Evolutionary conservation across 1,284 basidiomycete species (phyloP).

Genomic region (Cutaneotrichosporon sp.): DNA sequence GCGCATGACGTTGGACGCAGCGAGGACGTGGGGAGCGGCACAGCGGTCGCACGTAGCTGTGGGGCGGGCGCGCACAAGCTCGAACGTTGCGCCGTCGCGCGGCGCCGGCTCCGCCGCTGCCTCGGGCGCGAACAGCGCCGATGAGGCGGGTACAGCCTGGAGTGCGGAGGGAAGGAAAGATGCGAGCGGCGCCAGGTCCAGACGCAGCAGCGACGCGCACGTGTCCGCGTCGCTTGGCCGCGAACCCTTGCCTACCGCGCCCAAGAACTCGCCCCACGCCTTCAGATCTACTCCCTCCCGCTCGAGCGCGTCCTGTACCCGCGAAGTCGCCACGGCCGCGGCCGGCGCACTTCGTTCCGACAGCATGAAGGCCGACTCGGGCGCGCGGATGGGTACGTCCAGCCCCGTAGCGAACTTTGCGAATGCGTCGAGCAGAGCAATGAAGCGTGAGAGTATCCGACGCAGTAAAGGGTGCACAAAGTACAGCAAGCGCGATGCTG

Average conservation of each 20-base stretch:
- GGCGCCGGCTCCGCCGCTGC: not conserved
- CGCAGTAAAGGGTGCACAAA: constrained; percentile 29
- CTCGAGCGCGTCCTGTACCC: constrained; percentile 22
- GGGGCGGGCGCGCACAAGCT: constrained; percentile 17
- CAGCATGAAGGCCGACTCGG: constrained; percentile 13
- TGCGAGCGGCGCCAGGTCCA: constrained; percentile 14
- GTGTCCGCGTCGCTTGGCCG: constrained; percentile 14
- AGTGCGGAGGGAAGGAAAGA: constrained; percentile 13
- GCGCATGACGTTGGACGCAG: constrained; percentile 11
- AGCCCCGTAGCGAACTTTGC: constrained; percentile 23
- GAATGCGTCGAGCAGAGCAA: constrained; percentile 28
- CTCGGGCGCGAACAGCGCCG: constrained; percentile 23
- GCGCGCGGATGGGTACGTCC: constrained; percentile 32
- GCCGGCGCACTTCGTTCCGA: constrained; percentile 24
- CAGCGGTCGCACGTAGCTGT: constrained; percentile 28
- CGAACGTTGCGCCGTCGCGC: constrained; percentile 28
- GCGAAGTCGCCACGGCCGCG: constrained; percentile 29
- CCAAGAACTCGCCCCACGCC: constrained; percentile 31
- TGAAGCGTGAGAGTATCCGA: constrained; percentile 19
- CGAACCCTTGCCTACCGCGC: constrained; percentile 11
- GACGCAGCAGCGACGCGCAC: constrained; percentile 14
- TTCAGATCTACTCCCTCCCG: constrained; percentile 30
- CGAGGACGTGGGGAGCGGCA: constrained; percentile 16
- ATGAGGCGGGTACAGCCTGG: constrained; percentile 21
- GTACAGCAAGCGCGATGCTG: constrained; percentile 20